These are phyloP conservation scores for Eucalyptus virginea DNA, from an alignment of 345 rosid species.

Conservation along the genomic window DNA sequence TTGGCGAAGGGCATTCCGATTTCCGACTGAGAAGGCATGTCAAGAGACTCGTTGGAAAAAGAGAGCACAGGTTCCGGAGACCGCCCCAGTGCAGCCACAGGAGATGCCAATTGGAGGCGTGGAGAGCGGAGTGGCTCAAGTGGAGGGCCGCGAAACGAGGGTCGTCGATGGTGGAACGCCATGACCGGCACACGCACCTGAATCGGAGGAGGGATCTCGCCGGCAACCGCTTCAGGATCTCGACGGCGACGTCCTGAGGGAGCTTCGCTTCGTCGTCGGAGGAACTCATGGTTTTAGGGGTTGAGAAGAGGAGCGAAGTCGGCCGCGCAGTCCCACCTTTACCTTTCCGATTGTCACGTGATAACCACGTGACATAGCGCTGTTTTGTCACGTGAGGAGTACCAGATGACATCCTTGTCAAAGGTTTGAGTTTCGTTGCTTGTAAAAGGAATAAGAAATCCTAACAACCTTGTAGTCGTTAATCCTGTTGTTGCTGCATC, in stretches of 20 bases:
- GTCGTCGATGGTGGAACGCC: background rate
- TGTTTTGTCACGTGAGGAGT: background rate
- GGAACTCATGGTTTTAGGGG: background rate
- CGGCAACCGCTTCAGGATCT: background rate
- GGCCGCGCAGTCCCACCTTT: background rate
- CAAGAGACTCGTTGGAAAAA: background rate
- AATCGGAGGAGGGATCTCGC: background rate
- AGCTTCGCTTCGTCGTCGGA: background rate
- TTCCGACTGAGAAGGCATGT: background rate
- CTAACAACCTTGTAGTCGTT: background rate
- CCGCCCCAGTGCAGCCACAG: background rate
- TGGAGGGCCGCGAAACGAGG: background rate
- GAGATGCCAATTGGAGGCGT: background rate
- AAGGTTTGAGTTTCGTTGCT: background rate
- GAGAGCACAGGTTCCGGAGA: background rate
- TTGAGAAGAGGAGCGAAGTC: background rate
- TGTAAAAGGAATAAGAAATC: background rate
- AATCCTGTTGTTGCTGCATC: background rate
- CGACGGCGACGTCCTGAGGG: background rate
- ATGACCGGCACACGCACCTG: background rate
- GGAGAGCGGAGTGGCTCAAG: background rate
- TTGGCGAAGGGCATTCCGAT: background rate
- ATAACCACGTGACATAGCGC: background rate
- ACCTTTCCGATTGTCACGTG: background rate
- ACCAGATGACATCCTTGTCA: too few relatives aligned